Conservation (phyloP, 164 flowering plant species). For the Platanus orientalis region DNA sequence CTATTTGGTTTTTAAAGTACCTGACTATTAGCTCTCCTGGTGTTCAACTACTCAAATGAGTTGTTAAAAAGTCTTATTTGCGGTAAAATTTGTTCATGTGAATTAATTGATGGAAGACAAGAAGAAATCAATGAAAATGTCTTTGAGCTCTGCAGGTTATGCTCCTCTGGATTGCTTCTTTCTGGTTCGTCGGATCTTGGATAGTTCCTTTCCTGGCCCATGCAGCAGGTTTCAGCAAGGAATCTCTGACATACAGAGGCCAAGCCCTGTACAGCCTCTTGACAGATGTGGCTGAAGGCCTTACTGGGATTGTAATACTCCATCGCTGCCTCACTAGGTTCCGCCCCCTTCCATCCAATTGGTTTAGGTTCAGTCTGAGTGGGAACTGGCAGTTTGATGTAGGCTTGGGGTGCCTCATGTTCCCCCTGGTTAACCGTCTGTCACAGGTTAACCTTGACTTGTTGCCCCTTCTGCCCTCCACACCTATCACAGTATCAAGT, state of each 20-base stretch:
- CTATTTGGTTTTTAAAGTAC: neutral
- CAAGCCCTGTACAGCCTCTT: conserved; percentile 93
- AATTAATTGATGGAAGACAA: neutral
- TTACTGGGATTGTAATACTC: conserved; percentile 87
- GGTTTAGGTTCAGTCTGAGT: conserved; percentile 75
- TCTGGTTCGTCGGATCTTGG: conserved; percentile 98
- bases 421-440: conserved; percentile 85
- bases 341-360: conserved; percentile 75
- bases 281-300: conserved; percentile 90
- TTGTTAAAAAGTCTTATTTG: neutral
- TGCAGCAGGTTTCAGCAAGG: conserved; percentile 71
- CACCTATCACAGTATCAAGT: conserved; percentile 70
- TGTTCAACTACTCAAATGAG: too few species aligned
- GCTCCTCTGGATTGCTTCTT: conserved; percentile 90
- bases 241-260: conserved; percentile 76
- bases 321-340: conserved; percentile 74
- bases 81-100: neutral
- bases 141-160: conserved; percentile 62
- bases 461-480: conserved; percentile 65
- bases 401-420: conserved; percentile 81
- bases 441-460: conserved; percentile 82
- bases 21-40: too few species aligned
- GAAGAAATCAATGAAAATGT: neutral
- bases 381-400: conserved; percentile 89
- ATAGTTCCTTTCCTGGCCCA: conserved; percentile 87